Conservation (phyloP, 2,329 filamentous ascomycete genomes). For the Nigrospora sphaerica region DNA sequence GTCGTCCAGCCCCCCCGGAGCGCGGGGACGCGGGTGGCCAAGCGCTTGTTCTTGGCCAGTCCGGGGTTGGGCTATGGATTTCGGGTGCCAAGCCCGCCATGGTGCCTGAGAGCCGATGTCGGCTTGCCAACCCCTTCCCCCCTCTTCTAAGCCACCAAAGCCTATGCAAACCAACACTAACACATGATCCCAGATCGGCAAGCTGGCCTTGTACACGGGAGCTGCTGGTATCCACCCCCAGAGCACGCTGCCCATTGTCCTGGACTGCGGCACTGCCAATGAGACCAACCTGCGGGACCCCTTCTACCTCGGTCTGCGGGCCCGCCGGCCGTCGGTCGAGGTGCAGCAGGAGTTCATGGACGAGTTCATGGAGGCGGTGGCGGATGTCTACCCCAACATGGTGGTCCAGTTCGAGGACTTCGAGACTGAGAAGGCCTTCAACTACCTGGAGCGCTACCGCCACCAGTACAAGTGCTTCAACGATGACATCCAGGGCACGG, state of each 20-base stretch:
- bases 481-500: conserved; percentile 96
- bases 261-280: conserved; percentile 61
- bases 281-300: conserved; percentile 60
- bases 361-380: conserved; percentile 89
- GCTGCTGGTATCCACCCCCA: conserved; percentile 90
- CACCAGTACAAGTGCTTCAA: conserved; percentile 93
- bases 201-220: conserved; percentile 89
- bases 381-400: conserved; percentile 62
- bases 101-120: no score
- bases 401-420: conserved; percentile 93
- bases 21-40: no score
- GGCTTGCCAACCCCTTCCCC: no score
- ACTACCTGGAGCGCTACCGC: conserved; percentile 84
- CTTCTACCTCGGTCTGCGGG: conserved; percentile 83
- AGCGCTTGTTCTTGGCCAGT: no score
- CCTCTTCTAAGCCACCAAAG: conserved; percentile 1
- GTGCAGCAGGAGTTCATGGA: conserved; percentile 91
- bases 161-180: conserved; percentile 2
- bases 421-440: conserved; percentile 85
- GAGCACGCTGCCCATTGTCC: conserved; percentile 68
- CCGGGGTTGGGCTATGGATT: no score
- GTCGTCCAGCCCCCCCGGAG: no score
- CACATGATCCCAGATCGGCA: conserved; percentile 58
- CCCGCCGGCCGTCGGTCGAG: conserved; percentile 68
- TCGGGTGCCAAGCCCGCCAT: no score